Conservation (phyloP, 768 basidiomycete species). For the Zangia roseola region DNA sequence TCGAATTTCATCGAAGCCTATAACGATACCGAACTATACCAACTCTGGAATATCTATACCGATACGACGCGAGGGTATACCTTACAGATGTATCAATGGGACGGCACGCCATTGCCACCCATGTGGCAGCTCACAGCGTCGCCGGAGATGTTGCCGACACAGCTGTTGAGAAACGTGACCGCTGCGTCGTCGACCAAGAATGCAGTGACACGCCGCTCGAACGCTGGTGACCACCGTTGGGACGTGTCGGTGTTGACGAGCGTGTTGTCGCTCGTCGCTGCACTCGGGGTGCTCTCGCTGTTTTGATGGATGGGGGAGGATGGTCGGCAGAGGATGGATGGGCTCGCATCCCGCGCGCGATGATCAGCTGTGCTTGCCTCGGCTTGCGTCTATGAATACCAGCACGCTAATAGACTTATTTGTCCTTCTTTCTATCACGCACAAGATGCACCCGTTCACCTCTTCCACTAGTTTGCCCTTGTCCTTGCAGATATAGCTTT, state of each 20-base stretch:
- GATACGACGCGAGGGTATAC: constrained; percentile 63
- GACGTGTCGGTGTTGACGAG: constrained; percentile 9
- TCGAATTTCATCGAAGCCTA: constrained; percentile 88
- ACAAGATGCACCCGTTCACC: constrained; percentile 9
- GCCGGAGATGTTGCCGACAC: constrained; percentile 87
- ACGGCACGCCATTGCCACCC: constrained; percentile 76
- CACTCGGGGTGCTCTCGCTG: constrained; percentile 25
- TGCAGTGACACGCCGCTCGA: constrained; percentile 15
- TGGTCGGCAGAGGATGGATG: no score
- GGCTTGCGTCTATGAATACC: constrained; percentile 15
- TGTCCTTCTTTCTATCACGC: background rate
- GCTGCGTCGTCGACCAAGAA: constrained; percentile 13
- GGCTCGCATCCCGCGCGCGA: background rate
- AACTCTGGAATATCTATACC: constrained; percentile 67
- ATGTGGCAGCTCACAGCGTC: constrained; percentile 62
- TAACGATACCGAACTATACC: constrained; percentile 69
- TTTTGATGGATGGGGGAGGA: constrained; percentile 18
- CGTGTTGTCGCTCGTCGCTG: constrained; percentile 11
- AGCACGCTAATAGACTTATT: constrained; percentile 20
- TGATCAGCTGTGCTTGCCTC: constrained; percentile 1
- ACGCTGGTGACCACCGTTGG: constrained; percentile 28
- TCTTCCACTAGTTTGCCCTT: background rate
- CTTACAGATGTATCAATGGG: constrained; percentile 75
- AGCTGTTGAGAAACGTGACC: constrained; percentile 55
- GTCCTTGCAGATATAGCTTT: constrained; percentile 3